A percentile compares a stretch with the other conserved stretches of the same genome.
phyloP scores from a whole-genome alignment of 192 early-diverging fungal genomes.

The Physocladia obscura region DNA sequence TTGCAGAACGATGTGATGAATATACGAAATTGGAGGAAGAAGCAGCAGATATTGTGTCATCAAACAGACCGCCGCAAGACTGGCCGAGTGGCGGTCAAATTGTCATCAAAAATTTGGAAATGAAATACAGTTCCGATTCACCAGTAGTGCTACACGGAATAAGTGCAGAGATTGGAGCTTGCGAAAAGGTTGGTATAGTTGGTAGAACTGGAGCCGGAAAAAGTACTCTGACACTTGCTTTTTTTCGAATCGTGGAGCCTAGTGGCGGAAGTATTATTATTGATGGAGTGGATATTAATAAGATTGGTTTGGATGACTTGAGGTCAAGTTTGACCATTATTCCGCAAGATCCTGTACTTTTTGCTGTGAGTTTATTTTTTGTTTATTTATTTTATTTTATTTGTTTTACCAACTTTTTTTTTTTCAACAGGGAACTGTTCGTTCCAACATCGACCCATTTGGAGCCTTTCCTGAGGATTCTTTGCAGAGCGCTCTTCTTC shows the following conservation, averaged over 20 bases:
- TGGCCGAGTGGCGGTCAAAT: constrained; percentile 75
- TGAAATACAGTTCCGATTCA: constrained; percentile 74
- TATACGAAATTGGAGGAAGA: constrained; percentile 85
- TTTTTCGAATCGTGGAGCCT: constrained; percentile 71
- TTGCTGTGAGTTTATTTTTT: too few species aligned
- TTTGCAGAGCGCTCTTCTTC: too few species aligned
- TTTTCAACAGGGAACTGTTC: constrained; percentile 69
- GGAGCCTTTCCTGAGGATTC: too few species aligned
- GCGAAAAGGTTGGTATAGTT: constrained; percentile 48
- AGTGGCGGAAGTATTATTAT: constrained; percentile 62
- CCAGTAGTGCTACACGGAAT: constrained; percentile 67
- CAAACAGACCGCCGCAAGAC: constrained; percentile 28
- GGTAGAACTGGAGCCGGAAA: constrained; percentile 80
- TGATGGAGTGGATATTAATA: constrained; percentile 69
- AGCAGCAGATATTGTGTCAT: constrained; percentile 57
- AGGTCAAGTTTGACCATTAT: constrained; percentile 54
- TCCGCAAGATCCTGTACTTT: constrained; percentile 64
- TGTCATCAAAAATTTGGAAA: constrained; percentile 60
- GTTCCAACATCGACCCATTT: constrained; percentile 82
- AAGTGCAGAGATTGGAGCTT: constrained; percentile 64
- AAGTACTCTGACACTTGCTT: constrained; percentile 64
- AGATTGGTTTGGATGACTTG: constrained; percentile 61
- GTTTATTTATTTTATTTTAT: too few species aligned
- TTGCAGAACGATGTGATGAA: constrained; percentile 84
- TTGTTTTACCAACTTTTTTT: too few species aligned